Percentiles rank a stretch among this genome's conserved stretches.
Conservation (phyloP, 805 yeast species). For the Barnettozyma californica region DNA sequence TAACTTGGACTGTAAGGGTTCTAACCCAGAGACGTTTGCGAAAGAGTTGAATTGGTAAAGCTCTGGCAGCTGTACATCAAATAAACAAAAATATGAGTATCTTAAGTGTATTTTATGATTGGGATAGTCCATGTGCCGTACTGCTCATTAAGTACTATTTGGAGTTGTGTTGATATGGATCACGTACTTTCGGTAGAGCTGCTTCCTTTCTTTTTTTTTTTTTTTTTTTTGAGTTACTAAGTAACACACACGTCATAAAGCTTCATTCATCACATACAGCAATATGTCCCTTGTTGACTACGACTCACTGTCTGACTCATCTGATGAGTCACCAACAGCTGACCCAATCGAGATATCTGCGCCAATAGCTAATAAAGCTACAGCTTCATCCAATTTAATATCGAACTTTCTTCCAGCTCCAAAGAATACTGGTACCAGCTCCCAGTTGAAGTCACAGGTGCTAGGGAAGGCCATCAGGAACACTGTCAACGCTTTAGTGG, state of each 20-base stretch:
- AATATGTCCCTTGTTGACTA: slow-evolving; percentile 12
- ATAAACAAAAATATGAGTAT: neutral
- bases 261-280: no score
- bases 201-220: no score
- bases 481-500: slow-evolving; percentile 11
- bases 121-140: no score
- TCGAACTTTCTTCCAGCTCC: slow-evolving; percentile 24
- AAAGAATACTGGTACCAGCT: slow-evolving; percentile 11
- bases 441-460: slow-evolving; percentile 8
- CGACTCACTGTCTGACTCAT: slow-evolving; percentile 9
- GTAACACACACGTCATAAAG: no score
- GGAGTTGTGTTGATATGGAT: no score
- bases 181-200: no score
- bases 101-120: no score
- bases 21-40: slow-evolving; percentile 31
- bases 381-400: slow-evolving; percentile 12
- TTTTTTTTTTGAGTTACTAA: no score
- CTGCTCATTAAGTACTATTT: no score
- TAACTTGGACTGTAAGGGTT: slow-evolving; percentile 45
- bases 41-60: slow-evolving; percentile 23
- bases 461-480: slow-evolving; percentile 17
- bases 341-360: slow-evolving; percentile 19
- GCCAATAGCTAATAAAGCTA: slow-evolving; percentile 16
- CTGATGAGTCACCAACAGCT: neutral
- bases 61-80: neutral